Evolutionary conservation across 2,329 filamentous ascomycete genomes (phyloP), one percentile per base, ranked within the genome.

Genomic region (Colletotrichum lini): DNA sequence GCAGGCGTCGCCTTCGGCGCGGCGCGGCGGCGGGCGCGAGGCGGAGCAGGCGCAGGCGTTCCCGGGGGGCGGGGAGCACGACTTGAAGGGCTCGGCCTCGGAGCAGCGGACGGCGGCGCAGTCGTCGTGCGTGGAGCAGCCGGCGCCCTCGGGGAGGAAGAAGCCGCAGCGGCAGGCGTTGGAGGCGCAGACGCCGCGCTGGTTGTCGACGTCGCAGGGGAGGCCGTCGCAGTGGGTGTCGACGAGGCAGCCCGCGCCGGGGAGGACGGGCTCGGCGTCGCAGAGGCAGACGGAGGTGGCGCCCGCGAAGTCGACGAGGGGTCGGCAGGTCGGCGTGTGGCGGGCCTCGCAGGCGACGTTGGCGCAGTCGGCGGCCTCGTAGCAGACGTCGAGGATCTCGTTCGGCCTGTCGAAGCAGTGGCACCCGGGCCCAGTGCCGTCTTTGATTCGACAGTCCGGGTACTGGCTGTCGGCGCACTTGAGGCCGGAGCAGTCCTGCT

Each of bases 361-460:
- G 1, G 56, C 40, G 59, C 69, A 72, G 40, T 70, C 58, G 18
- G 38, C 12, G 26, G 26, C 42, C 3, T 5, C 12, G 21, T 44
- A 4, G 59, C 69, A 72, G 44, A 30, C 7, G 21, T 68, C 64
- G 30, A 61, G 44, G 15, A 35, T 30, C 38, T 53, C 6, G 13
- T 49, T 42, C 21, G 59, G 69, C n/a, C 18, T 40, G 45, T 65
- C 44, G 21, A 58, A 30, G 64, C 67, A 70, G 64, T 40, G 65
- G 56, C 67, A 67, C 42, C 50, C 57, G n/a, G n/a, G 1, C 21
- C 56, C 23, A 23, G 45, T 6, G n/a, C 38, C 18, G 9, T 8
- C 15, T 1, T 40, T 35, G 2, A 35, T 15, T 23, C 16, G 21
- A 38, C 67, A 67, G n/a, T 30, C 15, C 2, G n/a, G 35, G 9